phyloP scores from a whole-genome alignment of 2,329 filamentous ascomycete species.

The Aureobasidium melanogenum region DNA sequence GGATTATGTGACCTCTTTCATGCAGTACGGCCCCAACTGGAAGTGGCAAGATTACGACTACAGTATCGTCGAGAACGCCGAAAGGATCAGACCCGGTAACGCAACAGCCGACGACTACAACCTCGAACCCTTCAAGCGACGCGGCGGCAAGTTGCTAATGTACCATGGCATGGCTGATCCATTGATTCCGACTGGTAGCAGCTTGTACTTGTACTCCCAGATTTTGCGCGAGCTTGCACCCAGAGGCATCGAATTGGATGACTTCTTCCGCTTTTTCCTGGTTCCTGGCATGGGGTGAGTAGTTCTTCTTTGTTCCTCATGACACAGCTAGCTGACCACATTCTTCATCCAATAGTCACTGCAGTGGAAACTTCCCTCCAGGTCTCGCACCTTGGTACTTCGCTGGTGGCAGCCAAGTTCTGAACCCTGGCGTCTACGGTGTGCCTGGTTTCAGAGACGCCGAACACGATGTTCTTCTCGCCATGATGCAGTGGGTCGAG shows the following conservation, averaged over 20 bases:
- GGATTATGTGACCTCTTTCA: constrained; percentile 35
- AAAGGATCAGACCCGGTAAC: constrained; percentile 37
- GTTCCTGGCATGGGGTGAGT: constrained; percentile 33
- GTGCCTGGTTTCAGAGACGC: constrained; percentile 26
- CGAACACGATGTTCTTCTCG: constrained; percentile 27
- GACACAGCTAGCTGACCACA: not conserved
- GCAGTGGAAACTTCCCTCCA: constrained; percentile 25
- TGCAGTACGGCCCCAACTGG: constrained; percentile 31
- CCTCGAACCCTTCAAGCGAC: constrained; percentile 35
- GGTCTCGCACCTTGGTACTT: constrained; percentile 36
- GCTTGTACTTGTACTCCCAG: constrained; percentile 44
- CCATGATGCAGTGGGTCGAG: constrained; percentile 33
- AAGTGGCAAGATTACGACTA: constrained; percentile 31
- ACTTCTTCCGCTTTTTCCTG: constrained; percentile 36
- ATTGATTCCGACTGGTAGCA: constrained; percentile 43
- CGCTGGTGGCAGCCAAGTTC: constrained; percentile 28
- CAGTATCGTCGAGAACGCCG: constrained; percentile 30
- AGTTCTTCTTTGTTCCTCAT: not conserved
- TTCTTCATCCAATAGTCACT: constrained; percentile 23
- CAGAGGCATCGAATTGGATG: constrained; percentile 27
- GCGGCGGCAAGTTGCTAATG: constrained; percentile 33
- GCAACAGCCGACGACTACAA: constrained; percentile 42
- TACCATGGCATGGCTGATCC: constrained; percentile 38
- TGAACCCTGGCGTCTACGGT: constrained; percentile 18
- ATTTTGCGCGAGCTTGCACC: constrained; percentile 29